Base-by-base conservation (phyloP, 2,329 filamentous ascomycete species). In the Neocatenulostroma microsporum region DNA sequence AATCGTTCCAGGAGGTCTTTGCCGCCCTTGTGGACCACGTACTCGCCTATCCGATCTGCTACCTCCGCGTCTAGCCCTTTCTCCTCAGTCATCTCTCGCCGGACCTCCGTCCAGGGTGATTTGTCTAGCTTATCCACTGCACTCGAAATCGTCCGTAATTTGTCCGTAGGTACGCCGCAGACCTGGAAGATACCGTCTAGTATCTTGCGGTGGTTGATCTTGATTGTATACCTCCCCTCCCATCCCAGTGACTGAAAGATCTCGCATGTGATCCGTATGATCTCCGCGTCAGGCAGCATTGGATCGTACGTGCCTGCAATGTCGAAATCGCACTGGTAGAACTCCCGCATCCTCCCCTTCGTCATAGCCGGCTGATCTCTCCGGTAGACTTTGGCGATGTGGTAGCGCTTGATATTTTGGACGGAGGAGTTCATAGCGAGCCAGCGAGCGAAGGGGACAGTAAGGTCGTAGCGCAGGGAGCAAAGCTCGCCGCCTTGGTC, bases 41-140 rank as follows among this genome's bases (percentile, higher is more conserved):
- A 94, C 55, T 80, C 76, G 51, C 87, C 86, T 52, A 95, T 94
- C 55, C 78, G 82, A 64, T 95, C 87, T 30, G 89, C 89, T 20
- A 89, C 76, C 11, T 76, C 79, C 17, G 70, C 68, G 27, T 78
- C 74, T 2, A 96, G 70, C 0, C 86, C 87, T 68, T 95, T 95
- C 47, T 93, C 84, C 49, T 89, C 84, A 0, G 84, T 81, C 88
- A 95, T 95, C 61, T 95, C 88, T 61, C 82, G 83, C 60, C 81
- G 79, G 36, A 95, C 89, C 46, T 94, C 87, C 21, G 74, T 74
- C 89, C 88, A 95, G 1, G 87, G 82, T 20, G 62, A 59, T 60
- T 96, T 96, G 64, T 95, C 89, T 37, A 96, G 70, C 69, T 96
- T 96, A 68, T 96, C 89, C 30, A 96, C 88, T 2, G 89, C 88